Base-by-base conservation (phyloP, 2,329 filamentous ascomycete genomes). In the Aspergillus novoparasiticus region DNA sequence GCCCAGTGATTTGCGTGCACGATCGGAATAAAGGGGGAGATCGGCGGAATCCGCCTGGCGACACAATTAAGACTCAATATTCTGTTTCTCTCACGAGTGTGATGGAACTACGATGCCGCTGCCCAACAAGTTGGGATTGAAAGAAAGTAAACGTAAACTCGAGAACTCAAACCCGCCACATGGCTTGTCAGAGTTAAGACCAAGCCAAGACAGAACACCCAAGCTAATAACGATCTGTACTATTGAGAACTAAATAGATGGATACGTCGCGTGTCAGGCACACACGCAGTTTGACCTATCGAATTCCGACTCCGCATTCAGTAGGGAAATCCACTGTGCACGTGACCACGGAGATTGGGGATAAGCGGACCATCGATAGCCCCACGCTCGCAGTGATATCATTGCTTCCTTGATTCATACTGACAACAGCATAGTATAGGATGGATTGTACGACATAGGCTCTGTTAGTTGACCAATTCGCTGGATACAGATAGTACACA, bases 401-500 rank as follows among this genome's bases (percentile, higher is more conserved):
- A 41, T 41, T n/a, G 39, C 39, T 41, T n/a, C 8, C 19, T 41
- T 6, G 39, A n/a, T 41, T 0, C 39, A 9, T 16, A 39, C 2
- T 5, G 14, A 19, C 14, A 39, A 19, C 36, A 19, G 36, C 36
- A 36, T 14, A 36, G 34, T 36, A 36, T 34, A 36, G 34, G 12
- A 36, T 3, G 34, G 16, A 6, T 36, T 16, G 14, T 36, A 36
- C 6, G 14, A 8, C 14, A 16, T 36, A 6, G 6, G 12, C 5
- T 6, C 12, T 3, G 14, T 36, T 16, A 3, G 6, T 14, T 16
- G 6, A 6, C 14, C 14, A 41, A n/a, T 41, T 10, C 19, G 8
- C 16, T n/a, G 16, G 1, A n/a, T 41, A 9, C 39, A 41, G 6
- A 0, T 41, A 0, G 8, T 9, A 4, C 3, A n/a, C 8, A 2